A percentile compares a stretch with the other conserved stretches of the same genome.
Conservation (phyloP, 345 rosid species). For the Citrus unshiu region DNA sequence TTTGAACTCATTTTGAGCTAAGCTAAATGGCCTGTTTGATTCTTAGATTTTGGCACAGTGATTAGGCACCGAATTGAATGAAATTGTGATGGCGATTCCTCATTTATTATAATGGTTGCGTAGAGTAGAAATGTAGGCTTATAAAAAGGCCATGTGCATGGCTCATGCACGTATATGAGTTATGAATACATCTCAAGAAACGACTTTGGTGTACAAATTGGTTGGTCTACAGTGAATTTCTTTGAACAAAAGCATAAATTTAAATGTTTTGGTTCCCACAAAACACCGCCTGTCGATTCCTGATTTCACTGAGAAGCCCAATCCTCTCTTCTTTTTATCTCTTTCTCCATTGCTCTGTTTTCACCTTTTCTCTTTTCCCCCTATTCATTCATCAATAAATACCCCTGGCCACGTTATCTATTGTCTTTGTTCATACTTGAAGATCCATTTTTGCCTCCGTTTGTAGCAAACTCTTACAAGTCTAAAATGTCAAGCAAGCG, state of each 20-base stretch:
- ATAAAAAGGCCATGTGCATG: slow-evolving; percentile 23
- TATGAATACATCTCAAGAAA: background rate
- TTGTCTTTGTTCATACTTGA: slow-evolving; percentile 2
- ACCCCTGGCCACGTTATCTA: slow-evolving; percentile 26
- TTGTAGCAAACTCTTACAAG: background rate
- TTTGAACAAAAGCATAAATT: slow-evolving; percentile 19
- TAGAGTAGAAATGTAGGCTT: background rate
- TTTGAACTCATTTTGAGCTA: too few relatives aligned
- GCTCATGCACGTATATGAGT: slow-evolving; percentile 22
- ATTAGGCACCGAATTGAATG: too few relatives aligned
- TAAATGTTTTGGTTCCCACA: slow-evolving; percentile 1
- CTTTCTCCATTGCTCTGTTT: slow-evolving; percentile 10
- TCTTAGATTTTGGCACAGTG: too few relatives aligned
- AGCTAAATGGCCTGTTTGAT: too few relatives aligned
- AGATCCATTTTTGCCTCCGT: background rate
- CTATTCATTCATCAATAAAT: slow-evolving; percentile 33
- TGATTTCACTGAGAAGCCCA: slow-evolving; percentile 12
- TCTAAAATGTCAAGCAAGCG: slow-evolving; percentile 61
- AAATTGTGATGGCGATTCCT: too few relatives aligned
- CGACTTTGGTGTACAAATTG: background rate
- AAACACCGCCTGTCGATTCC: slow-evolving; percentile 3
- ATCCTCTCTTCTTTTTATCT: slow-evolving; percentile 6
- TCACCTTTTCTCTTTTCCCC: background rate
- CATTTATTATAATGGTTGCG: background rate
- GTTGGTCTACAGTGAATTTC: slow-evolving; percentile 14